These are phyloP conservation scores for Cladorrhinum samala DNA, from an alignment of 495 filamentous ascomycete genomes.

Conservation along the genomic window DNA sequence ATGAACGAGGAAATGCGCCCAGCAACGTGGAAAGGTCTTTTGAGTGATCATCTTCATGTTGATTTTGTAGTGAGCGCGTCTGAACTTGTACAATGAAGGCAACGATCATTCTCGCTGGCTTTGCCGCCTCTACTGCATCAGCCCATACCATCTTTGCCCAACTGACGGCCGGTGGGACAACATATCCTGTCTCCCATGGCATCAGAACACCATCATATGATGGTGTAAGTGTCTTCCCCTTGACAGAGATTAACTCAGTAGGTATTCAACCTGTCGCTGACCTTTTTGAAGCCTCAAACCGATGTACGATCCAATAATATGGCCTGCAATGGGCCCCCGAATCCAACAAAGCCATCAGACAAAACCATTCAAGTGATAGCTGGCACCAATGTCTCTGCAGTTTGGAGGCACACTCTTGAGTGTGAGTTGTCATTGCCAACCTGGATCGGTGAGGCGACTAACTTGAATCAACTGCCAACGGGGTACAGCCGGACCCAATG, in stretches of 20 bases:
- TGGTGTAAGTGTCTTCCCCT: conserved; percentile 20
- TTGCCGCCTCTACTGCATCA: conserved; percentile 21
- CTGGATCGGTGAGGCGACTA: neutral
- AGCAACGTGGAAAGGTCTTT: too few relatives aligned
- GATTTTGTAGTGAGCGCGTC: too few relatives aligned
- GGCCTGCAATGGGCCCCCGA: conserved; percentile 50
- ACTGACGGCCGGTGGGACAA: conserved; percentile 31
- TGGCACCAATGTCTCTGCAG: conserved; percentile 36
- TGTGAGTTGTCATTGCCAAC: conserved; percentile 16
- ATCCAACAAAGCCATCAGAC: conserved; percentile 38
- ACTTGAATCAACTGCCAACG: neutral
- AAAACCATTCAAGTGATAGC: conserved; percentile 42
- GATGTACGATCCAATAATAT: conserved; percentile 43
- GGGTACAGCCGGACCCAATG: conserved; percentile 29
- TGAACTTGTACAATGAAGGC: conserved; percentile 12
- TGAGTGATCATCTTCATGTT: too few relatives aligned
- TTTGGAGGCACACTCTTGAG: conserved; percentile 41
- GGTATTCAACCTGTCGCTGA: too few relatives aligned
- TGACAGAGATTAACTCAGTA: too few relatives aligned
- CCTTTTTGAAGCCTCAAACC: conserved; percentile 44
- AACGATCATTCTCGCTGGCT: neutral
- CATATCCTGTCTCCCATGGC: conserved; percentile 23
- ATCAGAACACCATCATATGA: conserved; percentile 34
- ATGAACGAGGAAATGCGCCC: too few relatives aligned
- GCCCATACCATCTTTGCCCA: conserved; percentile 50